These are phyloP conservation scores for Gaillardinia entomophila DNA, from an alignment of 805 yeast genomes.

Conservation along the genomic window DNA sequence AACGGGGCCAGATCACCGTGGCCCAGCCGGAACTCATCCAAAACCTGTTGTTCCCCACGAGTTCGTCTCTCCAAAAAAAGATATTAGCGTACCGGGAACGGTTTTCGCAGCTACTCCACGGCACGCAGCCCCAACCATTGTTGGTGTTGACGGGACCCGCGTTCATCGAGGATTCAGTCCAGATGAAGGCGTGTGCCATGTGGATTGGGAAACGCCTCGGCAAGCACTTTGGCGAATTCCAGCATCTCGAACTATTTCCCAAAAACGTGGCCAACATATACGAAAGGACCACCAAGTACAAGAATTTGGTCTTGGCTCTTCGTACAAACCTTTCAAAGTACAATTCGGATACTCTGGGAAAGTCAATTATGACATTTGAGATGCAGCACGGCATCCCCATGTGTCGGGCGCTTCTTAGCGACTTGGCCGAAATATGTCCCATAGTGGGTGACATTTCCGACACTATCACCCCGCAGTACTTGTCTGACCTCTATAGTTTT, in stretches of 20 bases:
- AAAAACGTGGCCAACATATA: no score
- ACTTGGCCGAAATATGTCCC: constrained; percentile 39
- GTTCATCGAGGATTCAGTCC: constrained; percentile 20
- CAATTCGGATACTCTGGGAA: constrained; percentile 5
- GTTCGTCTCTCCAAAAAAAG: constrained; percentile 18
- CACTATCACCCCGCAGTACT: constrained; percentile 46
- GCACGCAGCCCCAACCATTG: constrained; percentile 13
- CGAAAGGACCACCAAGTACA: background rate
- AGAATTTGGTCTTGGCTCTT: constrained; percentile 22
- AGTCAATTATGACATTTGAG: constrained; percentile 18
- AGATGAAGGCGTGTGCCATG: constrained; percentile 35
- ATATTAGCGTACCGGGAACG: constrained; percentile 23
- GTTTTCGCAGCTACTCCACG: background rate
- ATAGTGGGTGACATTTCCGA: constrained; percentile 42
- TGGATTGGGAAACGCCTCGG: constrained; percentile 28
- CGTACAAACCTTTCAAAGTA: constrained; percentile 31
- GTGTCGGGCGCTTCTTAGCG: constrained; percentile 33
- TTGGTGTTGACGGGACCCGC: constrained; percentile 39
- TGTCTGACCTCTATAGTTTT: constrained; percentile 41
- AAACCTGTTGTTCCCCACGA: constrained; percentile 30
- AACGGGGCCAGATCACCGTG: constrained; percentile 29
- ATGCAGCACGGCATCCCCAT: constrained; percentile 35
- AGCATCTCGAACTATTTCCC: no score
- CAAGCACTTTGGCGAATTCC: background rate
- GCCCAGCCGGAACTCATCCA: constrained; percentile 43